Evolutionary conservation across 768 basidiomycete genomes (phyloP).

Genomic region (Rhizopogon rudus): DNA sequence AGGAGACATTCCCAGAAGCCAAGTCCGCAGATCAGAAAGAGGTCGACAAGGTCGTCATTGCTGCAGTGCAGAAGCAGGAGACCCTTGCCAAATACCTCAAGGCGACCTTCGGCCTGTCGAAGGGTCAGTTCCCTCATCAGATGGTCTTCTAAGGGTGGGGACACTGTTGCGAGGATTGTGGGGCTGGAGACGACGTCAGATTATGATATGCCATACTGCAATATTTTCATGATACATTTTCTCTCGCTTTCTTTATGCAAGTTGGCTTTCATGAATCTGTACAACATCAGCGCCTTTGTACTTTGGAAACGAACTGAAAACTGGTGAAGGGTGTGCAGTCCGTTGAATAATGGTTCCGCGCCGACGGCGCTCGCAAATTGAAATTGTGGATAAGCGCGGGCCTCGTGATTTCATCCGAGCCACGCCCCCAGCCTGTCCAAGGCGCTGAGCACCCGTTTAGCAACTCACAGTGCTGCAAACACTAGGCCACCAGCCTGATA

Average conservation of each 20-base stretch:
- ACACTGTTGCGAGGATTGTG: conserved; percentile 13
- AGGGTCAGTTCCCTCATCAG: conserved; percentile 96
- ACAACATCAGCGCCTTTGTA: not conserved
- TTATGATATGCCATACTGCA: conserved; percentile 21
- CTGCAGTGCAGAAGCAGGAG: conserved; percentile 86
- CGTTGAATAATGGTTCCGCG: too few species aligned
- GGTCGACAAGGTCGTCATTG: conserved; percentile 73
- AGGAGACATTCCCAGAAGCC: conserved; percentile 80
- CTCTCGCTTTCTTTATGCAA: conserved; percentile 10
- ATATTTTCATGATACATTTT: conserved; percentile 10
- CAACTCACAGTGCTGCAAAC: too few species aligned
- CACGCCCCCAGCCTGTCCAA: not conserved
- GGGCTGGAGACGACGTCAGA: conserved; percentile 11
- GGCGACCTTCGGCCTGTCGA: conserved; percentile 89
- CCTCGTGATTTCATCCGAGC: not conserved
- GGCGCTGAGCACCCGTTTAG: too few species aligned
- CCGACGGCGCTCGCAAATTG: too few species aligned
- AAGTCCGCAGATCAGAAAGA: conserved; percentile 91
- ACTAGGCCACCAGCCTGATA: too few species aligned
- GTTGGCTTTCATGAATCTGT: conserved; percentile 6
- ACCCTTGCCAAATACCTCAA: conserved; percentile 91
- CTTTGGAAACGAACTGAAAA: not conserved
- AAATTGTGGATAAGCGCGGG: too few species aligned
- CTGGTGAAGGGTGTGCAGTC: too few species aligned
- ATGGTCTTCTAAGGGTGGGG: conserved; percentile 67